Evolutionary conservation across 2,329 filamentous ascomycete species (phyloP).

Genomic region (Alternaria sp.): DNA sequence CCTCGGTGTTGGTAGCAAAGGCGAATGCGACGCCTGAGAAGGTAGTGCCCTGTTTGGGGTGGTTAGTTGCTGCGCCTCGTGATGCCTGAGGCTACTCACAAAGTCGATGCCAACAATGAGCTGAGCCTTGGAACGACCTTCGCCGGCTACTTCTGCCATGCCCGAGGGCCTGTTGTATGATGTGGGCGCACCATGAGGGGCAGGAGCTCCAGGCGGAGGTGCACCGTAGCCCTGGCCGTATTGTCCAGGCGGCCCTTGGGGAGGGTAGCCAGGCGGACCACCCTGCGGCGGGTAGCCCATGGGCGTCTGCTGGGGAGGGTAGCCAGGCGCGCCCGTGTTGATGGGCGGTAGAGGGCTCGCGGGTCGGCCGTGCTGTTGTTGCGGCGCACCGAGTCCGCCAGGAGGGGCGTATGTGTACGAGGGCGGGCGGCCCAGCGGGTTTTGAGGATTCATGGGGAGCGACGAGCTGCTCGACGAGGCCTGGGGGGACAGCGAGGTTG

Average conservation of each 20-base stretch:
- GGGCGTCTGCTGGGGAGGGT: slow-evolving; percentile 51
- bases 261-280: slow-evolving; percentile 52
- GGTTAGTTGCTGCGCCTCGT: slow-evolving; percentile 28
- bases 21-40: slow-evolving; percentile 97
- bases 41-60: slow-evolving; percentile 77
- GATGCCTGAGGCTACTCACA: slow-evolving; percentile 63
- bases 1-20: slow-evolving; percentile 93
- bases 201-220: slow-evolving; percentile 37
- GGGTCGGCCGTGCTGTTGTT: slow-evolving; percentile 55
- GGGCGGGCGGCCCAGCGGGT: slow-evolving; percentile 67
- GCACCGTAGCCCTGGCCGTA: slow-evolving; percentile 43
- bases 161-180: slow-evolving; percentile 42
- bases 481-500: slow-evolving; percentile 51
- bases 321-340: slow-evolving; percentile 60
- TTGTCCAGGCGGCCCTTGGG: slow-evolving; percentile 41
- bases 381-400: slow-evolving; percentile 48
- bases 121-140: slow-evolving; percentile 90
- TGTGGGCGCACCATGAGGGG: slow-evolving; percentile 44
- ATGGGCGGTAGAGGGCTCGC: slow-evolving; percentile 65
- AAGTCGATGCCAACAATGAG: slow-evolving; percentile 99
- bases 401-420: slow-evolving; percentile 66
- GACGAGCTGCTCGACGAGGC: slow-evolving; percentile 48
- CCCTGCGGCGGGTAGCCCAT: slow-evolving; percentile 53
- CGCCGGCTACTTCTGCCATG: slow-evolving; percentile 79
- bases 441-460: slow-evolving; percentile 63